phyloP scores from a whole-genome alignment of 495 filamentous ascomycete species.

The Recurvomyces mirabilis region DNA sequence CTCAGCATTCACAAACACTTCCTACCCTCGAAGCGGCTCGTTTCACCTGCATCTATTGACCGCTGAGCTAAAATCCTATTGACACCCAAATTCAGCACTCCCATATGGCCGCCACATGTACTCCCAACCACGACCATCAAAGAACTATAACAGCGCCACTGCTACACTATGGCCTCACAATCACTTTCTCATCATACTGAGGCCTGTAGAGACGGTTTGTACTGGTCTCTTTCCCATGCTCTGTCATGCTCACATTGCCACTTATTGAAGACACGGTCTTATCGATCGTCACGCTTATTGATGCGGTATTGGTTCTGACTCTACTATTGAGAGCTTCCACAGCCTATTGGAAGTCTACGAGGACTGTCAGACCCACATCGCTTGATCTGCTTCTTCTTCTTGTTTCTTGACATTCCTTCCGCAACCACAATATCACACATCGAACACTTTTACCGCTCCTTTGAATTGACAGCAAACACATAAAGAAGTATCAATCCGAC shows the following conservation, averaged over 20 bases:
- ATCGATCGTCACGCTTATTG: conserved; percentile 12
- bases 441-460: background rate
- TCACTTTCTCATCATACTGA: too few relatives aligned
- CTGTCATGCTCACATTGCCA: background rate
- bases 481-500: background rate
- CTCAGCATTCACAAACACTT: too few relatives aligned
- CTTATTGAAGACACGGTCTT: conserved; percentile 11
- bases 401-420: background rate
- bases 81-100: conserved; percentile 4
- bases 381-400: background rate
- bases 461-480: background rate
- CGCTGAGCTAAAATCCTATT: conserved; percentile 7
- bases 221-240: background rate
- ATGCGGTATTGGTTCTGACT: background rate
- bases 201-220: background rate
- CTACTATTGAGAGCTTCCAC: conserved; percentile 12
- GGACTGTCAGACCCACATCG: background rate
- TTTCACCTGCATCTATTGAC: too few relatives aligned
- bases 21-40: too few relatives aligned
- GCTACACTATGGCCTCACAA: background rate
- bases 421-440: background rate
- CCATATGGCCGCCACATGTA: background rate
- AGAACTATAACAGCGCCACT: background rate
- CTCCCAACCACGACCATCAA: background rate
- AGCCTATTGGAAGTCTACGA: background rate